Percentiles rank a stretch among this genome's conserved stretches.
These are phyloP conservation scores for Annulohypoxylon maeteangense DNA, from an alignment of 495 filamentous ascomycete species.

Conservation along the genomic window DNA sequence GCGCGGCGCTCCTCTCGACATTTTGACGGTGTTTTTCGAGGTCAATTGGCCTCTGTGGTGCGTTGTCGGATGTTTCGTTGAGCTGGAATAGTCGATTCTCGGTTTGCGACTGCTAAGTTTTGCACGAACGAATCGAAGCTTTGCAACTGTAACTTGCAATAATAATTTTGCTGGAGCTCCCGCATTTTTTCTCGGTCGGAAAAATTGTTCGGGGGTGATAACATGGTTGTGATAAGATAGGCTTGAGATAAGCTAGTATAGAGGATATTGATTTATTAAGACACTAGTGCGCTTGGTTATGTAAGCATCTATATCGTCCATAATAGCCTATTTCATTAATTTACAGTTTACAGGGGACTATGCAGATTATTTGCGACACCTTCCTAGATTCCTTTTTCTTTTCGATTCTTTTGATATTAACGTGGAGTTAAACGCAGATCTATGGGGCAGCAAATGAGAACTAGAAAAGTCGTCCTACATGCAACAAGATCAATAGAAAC, in stretches of 20 bases:
- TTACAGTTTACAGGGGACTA: neutral
- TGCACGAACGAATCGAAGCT: constrained; percentile 4
- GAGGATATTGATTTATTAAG: neutral
- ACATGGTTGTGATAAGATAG: neutral
- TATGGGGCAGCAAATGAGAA: neutral
- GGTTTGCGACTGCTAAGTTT: constrained; percentile 9
- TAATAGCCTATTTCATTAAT: neutral
- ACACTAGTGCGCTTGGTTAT: neutral
- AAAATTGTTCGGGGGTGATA: neutral
- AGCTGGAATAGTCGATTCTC: neutral
- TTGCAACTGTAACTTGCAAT: neutral
- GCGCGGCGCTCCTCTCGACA: constrained; percentile 52
- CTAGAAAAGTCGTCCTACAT: neutral
- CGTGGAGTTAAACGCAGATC: neutral
- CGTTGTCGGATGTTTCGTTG: neutral
- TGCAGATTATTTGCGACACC: constrained; percentile 4
- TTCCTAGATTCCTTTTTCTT: constrained; percentile 3
- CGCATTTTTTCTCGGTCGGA: constrained; percentile 6
- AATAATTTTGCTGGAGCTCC: neutral
- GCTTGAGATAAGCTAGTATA: neutral
- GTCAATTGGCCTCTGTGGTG: constrained; percentile 26
- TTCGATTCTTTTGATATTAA: neutral
- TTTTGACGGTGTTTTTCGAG: constrained; percentile 22
- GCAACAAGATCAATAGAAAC: constrained; percentile 5
- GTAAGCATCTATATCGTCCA: neutral